Percentiles rank a stretch among this genome's conserved stretches.
Conservation (phyloP, 495 filamentous ascomycete species). For the Cudoniella acicularis region DNA sequence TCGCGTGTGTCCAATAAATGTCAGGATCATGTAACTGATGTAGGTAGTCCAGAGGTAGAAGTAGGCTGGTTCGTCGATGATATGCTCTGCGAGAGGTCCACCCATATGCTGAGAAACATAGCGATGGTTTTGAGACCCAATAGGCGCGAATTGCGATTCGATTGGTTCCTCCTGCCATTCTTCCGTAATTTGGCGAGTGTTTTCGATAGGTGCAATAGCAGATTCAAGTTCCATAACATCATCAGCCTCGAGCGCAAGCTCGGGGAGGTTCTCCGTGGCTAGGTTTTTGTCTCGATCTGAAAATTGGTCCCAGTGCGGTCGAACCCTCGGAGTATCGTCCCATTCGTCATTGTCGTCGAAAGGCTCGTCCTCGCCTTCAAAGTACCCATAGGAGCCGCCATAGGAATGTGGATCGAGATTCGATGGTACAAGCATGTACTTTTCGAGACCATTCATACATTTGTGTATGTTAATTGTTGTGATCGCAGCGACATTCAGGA, state of each 20-base stretch:
- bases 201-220: not conserved
- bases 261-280: no score
- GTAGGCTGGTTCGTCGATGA: constrained; percentile 93
- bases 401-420: not conserved
- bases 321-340: no score
- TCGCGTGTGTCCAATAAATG: constrained; percentile 85
- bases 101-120: constrained; percentile 81
- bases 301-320: no score
- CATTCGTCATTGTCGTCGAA: not conserved
- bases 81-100: constrained; percentile 68
- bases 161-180: constrained; percentile 16
- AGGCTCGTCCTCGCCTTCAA: not conserved
- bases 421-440: not conserved
- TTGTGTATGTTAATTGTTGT: not conserved
- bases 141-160: constrained; percentile 86
- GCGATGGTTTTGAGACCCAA: constrained; percentile 71
- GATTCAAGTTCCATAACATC: not conserved
- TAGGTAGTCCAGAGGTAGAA: constrained; percentile 94
- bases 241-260: no score
- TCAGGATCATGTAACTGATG: constrained; percentile 90
- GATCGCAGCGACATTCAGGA: not conserved
- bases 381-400: no score
- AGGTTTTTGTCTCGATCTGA: no score
- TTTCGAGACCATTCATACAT: not conserved
- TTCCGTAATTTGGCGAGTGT: not conserved